These are phyloP conservation scores for Solanum sparsipilum DNA, from an alignment of 257 asterid genomes.

Conservation along the genomic window DNA sequence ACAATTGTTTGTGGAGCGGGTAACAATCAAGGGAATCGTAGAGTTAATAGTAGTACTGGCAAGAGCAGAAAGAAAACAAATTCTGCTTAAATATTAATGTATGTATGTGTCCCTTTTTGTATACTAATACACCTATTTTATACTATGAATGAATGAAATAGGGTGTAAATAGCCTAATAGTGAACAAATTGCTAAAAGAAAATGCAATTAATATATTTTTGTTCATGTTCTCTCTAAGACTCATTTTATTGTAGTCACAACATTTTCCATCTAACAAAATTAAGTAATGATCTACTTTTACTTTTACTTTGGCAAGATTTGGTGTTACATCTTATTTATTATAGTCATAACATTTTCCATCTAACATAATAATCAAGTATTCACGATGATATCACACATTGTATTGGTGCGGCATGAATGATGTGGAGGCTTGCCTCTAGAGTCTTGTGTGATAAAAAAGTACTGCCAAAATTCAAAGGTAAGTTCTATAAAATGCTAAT, in stretches of 20 bases:
- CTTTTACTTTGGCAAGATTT: too few relatives aligned
- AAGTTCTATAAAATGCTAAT: too few relatives aligned
- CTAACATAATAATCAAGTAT: too few relatives aligned
- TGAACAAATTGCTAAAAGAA: not conserved
- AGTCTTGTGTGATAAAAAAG: not conserved
- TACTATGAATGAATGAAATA: not conserved
- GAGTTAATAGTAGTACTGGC: not conserved
- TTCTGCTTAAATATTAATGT: constrained; percentile 12
- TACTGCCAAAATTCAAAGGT: not conserved
- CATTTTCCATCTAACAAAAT: too few relatives aligned
- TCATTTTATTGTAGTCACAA: too few relatives aligned
- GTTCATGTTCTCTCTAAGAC: not conserved
- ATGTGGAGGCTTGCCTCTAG: not conserved
- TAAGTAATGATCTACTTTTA: too few relatives aligned
- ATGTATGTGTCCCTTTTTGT: not conserved
- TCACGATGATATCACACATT: too few relatives aligned
- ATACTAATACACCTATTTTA: not conserved
- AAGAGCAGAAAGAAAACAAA: constrained; percentile 23
- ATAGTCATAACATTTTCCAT: not conserved
- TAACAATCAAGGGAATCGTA: not conserved
- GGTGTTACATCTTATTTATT: too few relatives aligned
- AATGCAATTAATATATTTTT: not conserved
- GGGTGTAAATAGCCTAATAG: not conserved
- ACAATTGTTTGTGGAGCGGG: constrained; percentile 55
- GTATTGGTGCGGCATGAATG: not conserved